Percentiles rank a stretch among this genome's conserved stretches.
Conservation (phyloP, 495 filamentous ascomycete species). For the Hypoxylon lienhwacheense region DNA sequence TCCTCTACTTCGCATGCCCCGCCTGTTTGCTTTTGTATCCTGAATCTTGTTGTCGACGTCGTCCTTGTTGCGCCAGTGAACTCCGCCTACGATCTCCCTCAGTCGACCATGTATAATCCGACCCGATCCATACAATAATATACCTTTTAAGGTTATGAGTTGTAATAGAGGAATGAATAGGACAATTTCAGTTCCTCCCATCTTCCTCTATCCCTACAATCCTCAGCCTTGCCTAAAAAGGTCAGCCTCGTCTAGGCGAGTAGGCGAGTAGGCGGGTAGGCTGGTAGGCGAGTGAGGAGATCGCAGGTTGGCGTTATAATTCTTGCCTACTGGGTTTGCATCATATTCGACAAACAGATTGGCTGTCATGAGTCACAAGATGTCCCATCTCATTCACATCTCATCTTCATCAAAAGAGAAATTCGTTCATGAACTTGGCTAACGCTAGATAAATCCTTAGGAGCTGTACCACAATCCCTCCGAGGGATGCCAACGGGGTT, state of each 20-base stretch:
- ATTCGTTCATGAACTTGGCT: conserved; percentile 33
- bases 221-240: conserved; percentile 25
- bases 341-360: conserved; percentile 6
- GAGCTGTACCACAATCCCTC: conserved; percentile 67
- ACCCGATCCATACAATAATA: conserved; percentile 2
- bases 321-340: conserved; percentile 2
- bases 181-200: background rate
- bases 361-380: background rate
- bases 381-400: background rate
- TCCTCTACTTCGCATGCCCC: conserved; percentile 39
- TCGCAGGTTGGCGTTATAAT: conserved; percentile 6
- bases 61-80: conserved; percentile 13
- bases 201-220: background rate
- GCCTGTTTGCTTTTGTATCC: conserved; percentile 38
- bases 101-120: conserved; percentile 1
- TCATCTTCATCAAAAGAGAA: conserved; percentile 3
- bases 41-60: conserved; percentile 31
- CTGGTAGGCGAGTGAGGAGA: conserved; percentile 3
- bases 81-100: background rate
- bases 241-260: conserved; percentile 19
- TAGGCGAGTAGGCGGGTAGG: too few species aligned
- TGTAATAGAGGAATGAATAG: background rate
- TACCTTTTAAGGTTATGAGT: conserved; percentile 5
- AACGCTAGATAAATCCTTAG: conserved; percentile 48
- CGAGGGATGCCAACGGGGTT: conserved; percentile 70